phyloP scores from a whole-genome alignment of 2,329 filamentous ascomycete species.

The Chrysoporthe deuterocubensis region DNA sequence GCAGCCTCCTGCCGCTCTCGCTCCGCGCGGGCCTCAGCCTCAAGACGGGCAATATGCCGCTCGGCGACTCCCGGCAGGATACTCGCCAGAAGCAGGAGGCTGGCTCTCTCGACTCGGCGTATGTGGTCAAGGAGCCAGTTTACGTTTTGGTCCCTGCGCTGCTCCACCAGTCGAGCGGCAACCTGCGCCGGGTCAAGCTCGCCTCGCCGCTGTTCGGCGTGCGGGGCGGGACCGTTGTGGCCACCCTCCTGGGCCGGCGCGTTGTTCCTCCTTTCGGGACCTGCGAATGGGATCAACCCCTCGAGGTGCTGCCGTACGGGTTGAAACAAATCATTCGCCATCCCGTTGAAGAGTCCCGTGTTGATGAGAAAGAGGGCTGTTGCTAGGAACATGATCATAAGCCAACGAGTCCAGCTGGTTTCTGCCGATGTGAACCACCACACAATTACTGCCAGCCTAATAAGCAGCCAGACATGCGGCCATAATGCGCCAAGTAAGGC shows the following conservation, averaged over 20 bases:
- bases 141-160: conserved; percentile 49
- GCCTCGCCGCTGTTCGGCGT: conserved; percentile 35
- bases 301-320: conserved; percentile 64
- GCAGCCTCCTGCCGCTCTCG: conserved; percentile 49
- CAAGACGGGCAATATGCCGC: conserved; percentile 63
- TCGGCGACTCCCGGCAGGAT: conserved; percentile 69
- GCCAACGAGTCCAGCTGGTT: conserved; percentile 63
- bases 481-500: conserved; percentile 51
- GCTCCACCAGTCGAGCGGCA: conserved; percentile 58
- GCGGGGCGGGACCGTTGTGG: conserved; percentile 34
- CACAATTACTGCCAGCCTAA: conserved; percentile 62
- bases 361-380: conserved; percentile 62
- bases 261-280: conserved; percentile 34
- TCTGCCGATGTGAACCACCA: conserved; percentile 67
- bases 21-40: conserved; percentile 55
- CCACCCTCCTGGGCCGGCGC: conserved; percentile 34
- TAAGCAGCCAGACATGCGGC: conserved; percentile 66
- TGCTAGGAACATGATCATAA: conserved; percentile 58
- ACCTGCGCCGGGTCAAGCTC: conserved; percentile 53
- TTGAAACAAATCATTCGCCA: conserved; percentile 59
- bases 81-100: conserved; percentile 67
- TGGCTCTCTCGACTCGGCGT: conserved; percentile 61
- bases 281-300: conserved; percentile 58
- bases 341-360: conserved; percentile 60
- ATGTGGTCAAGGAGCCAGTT: conserved; percentile 55